Conservation (phyloP, 202 grass and related monocot species). For the Musa balbisiana region DNA sequence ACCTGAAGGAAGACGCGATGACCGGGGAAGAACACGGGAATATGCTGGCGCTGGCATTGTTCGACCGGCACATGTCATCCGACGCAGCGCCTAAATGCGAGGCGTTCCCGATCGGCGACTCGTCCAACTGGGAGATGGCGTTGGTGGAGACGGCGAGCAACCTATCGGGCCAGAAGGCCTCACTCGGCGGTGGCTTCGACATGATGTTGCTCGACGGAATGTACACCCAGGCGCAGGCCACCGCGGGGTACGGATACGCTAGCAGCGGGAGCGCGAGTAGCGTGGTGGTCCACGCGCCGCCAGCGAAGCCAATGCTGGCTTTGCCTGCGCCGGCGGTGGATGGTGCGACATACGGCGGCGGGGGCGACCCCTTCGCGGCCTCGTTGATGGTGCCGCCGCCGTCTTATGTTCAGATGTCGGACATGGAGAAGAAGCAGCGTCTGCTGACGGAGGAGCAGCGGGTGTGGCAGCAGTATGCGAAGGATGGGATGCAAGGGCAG, state of each 20-base stretch:
- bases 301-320: slow-evolving; percentile 36
- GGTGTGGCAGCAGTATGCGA: slow-evolving; percentile 51
- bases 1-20: slow-evolving; percentile 52
- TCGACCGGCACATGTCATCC: slow-evolving; percentile 27
- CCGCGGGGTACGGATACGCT: not conserved
- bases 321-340: slow-evolving; percentile 33
- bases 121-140: slow-evolving; percentile 56
- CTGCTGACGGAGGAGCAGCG: slow-evolving; percentile 50
- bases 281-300: slow-evolving; percentile 29
- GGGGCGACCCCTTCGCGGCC: slow-evolving; percentile 53
- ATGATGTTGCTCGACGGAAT: slow-evolving; percentile 73
- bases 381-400: slow-evolving; percentile 47
- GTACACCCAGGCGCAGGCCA: slow-evolving; percentile 47
- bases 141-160: slow-evolving; percentile 62
- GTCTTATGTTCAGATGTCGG: slow-evolving; percentile 76
- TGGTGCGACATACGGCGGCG: not conserved
- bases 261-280: slow-evolving; percentile 54
- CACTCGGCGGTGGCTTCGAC: slow-evolving; percentile 54
- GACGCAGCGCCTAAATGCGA: slow-evolving; percentile 34
- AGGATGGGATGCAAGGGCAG: slow-evolving; percentile 48
- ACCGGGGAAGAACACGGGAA: slow-evolving; percentile 45
- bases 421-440: slow-evolving; percentile 66
- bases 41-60: slow-evolving; percentile 52
- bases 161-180: slow-evolving; percentile 32
- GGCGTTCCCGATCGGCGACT: slow-evolving; percentile 31